phyloP scores from a whole-genome alignment of 441 rosid genomes.

The Jatropha podagrica region DNA sequence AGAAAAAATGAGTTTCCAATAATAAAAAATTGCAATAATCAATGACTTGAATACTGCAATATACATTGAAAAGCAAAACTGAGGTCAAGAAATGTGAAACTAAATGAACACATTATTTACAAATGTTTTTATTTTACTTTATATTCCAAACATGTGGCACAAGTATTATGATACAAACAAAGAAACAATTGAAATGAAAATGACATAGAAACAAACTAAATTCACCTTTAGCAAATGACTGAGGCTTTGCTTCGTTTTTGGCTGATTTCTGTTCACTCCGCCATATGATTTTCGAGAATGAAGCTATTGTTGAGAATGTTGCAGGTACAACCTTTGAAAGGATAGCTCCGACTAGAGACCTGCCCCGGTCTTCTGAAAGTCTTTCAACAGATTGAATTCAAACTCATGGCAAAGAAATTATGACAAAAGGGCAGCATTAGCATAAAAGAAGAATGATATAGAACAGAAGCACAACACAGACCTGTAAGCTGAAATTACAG shows the following conservation, averaged over 20 bases:
- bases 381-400: constrained; percentile 36
- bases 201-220: constrained; percentile 17
- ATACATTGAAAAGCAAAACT: not conserved
- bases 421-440: not conserved
- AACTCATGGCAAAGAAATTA: not conserved
- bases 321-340: constrained; percentile 94
- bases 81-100: not conserved
- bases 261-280: constrained; percentile 61
- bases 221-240: constrained; percentile 84
- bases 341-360: constrained; percentile 87
- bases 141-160: not conserved
- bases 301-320: constrained; percentile 83
- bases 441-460: not conserved
- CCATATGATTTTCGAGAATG: constrained; percentile 90
- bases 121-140: not conserved
- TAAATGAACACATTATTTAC: not conserved
- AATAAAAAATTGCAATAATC: not conserved
- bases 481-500: constrained; percentile 97
- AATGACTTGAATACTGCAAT: not conserved
- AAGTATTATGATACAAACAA: not conserved
- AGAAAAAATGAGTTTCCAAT: not conserved
- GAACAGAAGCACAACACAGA: constrained; percentile 26
- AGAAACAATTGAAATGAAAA: constrained; percentile 4
- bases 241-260: constrained; percentile 66
- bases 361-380: constrained; percentile 88